Base-by-base conservation (phyloP, 2,329 filamentous ascomycete species). In the Cladophialophora carrionii region DNA sequence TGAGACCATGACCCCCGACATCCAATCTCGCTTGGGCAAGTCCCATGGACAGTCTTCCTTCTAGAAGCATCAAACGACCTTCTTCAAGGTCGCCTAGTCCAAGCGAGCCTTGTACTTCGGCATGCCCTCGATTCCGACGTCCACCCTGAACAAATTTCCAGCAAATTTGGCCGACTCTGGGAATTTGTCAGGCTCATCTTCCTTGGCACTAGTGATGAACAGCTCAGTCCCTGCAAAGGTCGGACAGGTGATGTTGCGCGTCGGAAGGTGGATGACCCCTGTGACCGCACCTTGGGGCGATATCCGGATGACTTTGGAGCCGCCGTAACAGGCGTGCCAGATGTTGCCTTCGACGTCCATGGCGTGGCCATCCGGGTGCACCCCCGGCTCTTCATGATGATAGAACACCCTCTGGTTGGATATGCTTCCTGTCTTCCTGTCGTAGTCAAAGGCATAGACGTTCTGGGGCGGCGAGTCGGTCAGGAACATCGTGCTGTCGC, bases 281-380 rank as follows among this genome's bases (percentile, higher is more conserved):
- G 93, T 81, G 32, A 96, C 78, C 72, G 87, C 80, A 2, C 91
- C 92, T 57, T 84, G 77, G 4, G 87, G 85, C 55, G 84, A 86
- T 73, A 96, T 88, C 75, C 90, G 87, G 70, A 96, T 79, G 26
- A 96, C 90, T 66, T 87, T 85, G 65, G 85, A 82, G 68, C 89
- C 90, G 61, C 92, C 92, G 74, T 91, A 95, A n/a, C 95, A 82
- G 7, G 91, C 90, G 67, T 90, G 88, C 93, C 94, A 97, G 73
- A 96, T 83, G 79, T 90, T 89, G n/a, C 92, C 92, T 61, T 96
- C 87, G 51, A 84, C 85, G 74, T 97, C 93, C 73, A 96, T 85
- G 68, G 89, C 88, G 78, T 94, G 93, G 1, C 93, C 93, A 77
- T 97, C 93, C 0, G 92, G 92, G 68, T 85, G 82, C 5, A 80